A percentile compares a stretch with the other conserved stretches of the same genome.
These are phyloP conservation scores for Cercophora samala DNA, from an alignment of 495 filamentous ascomycete species.

Conservation along the genomic window DNA sequence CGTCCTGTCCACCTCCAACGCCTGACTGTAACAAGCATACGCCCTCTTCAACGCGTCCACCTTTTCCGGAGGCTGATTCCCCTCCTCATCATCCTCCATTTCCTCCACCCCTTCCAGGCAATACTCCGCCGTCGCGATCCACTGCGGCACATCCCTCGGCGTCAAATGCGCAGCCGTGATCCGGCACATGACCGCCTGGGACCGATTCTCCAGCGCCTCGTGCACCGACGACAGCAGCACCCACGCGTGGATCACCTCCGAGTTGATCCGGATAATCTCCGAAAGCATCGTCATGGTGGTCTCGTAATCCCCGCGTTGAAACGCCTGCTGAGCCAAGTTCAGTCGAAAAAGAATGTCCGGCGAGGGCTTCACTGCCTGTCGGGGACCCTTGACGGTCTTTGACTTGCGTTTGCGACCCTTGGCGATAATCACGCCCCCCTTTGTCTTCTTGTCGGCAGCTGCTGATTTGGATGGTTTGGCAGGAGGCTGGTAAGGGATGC, in stretches of 20 bases:
- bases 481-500: constrained; percentile 14
- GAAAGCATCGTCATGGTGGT: constrained; percentile 58
- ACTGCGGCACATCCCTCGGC: constrained; percentile 62
- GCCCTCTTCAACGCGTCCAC: constrained; percentile 52
- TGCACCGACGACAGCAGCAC: constrained; percentile 70
- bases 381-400: constrained; percentile 53
- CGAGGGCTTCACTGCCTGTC: constrained; percentile 68
- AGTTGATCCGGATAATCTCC: constrained; percentile 74
- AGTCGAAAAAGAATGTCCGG: constrained; percentile 71
- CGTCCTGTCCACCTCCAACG: constrained; percentile 63
- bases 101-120: constrained; percentile 54
- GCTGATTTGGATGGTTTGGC: neutral
- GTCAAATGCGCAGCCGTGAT: constrained; percentile 70
- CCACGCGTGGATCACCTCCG: constrained; percentile 79
- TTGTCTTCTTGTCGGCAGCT: constrained; percentile 6
- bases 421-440: neutral
- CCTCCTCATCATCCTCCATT: constrained; percentile 54
- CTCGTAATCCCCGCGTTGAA: constrained; percentile 62
- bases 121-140: constrained; percentile 65
- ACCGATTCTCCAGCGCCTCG: constrained; percentile 61
- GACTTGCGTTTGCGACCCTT: constrained; percentile 23
- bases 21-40: constrained; percentile 65
- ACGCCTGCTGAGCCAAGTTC: constrained; percentile 66
- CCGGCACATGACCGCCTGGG: constrained; percentile 63
- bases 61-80: constrained; percentile 36